phyloP scores from a whole-genome alignment of 768 basidiomycete species.

The Thelephora aurantiotincta region DNA sequence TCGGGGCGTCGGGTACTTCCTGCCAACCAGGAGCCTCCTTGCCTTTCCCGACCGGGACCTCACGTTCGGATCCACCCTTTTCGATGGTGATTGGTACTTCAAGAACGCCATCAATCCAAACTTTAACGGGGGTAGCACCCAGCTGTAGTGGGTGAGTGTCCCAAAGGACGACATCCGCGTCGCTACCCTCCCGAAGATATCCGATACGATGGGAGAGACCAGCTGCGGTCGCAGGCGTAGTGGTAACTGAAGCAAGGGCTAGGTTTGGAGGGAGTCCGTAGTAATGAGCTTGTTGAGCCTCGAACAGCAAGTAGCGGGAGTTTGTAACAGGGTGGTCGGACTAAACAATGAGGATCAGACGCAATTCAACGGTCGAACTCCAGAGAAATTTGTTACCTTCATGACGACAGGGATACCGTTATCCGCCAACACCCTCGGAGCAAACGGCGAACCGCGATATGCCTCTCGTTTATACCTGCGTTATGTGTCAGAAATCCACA shows the following conservation, averaged over 20 bases:
- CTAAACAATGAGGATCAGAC: conserved; percentile 18
- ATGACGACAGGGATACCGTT: conserved; percentile 55
- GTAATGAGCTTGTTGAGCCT: conserved; percentile 75
- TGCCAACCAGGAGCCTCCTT: conserved; percentile 18
- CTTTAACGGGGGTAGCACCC: conserved; percentile 35
- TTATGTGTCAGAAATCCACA: neutral
- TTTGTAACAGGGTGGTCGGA: conserved; percentile 55
- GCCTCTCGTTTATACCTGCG: conserved; percentile 67
- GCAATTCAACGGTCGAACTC: neutral
- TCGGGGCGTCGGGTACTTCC: conserved; percentile 39
- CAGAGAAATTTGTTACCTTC: conserved; percentile 37
- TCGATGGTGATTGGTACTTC: conserved; percentile 29
- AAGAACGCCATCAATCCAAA: conserved; percentile 77
- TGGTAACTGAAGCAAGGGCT: conserved; percentile 65
- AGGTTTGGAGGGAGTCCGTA: conserved; percentile 61
- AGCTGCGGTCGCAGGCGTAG: conserved; percentile 53
- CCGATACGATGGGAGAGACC: conserved; percentile 79
- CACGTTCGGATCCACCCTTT: conserved; percentile 15
- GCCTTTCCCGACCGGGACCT: conserved; percentile 10
- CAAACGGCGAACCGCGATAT: conserved; percentile 70
- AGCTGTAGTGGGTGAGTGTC: conserved; percentile 26
- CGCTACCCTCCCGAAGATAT: conserved; percentile 25
- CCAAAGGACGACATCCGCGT: conserved; percentile 28
- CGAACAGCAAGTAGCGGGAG: conserved; percentile 64
- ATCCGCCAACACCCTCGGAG: conserved; percentile 58